Base-by-base conservation (phyloP, 2,329 filamentous ascomycete genomes). In the Rasamsonia emersonii region DNA sequence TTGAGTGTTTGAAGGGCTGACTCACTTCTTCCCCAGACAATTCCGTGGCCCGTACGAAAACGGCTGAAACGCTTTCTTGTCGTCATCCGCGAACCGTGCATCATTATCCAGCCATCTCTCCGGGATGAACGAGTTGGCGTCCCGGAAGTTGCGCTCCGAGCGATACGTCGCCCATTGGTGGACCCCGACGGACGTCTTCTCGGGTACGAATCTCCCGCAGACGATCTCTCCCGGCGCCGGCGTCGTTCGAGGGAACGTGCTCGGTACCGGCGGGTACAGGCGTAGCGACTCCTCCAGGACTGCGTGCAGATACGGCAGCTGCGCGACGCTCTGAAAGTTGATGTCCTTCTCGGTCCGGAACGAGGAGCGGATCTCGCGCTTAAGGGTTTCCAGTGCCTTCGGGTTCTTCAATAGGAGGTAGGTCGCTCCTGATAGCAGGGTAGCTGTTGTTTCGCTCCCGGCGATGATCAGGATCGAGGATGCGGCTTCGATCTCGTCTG, bases 21-120 rank as follows among this genome's bases (percentile, higher is more conserved):
- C 64, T 50, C 48, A 67, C 64, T 70, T 70, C 37, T 56, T 57
- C 1, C 68, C 70, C n/a, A 73, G 55, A 37, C 69, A 73, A 27
- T 70, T 68, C 3, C 69, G 51, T 4, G 69, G 62, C 0, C 70
- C 68, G 4, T 65, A 31, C 2, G 60, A 59, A 37, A 74, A 72
- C 1, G 70, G 64, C 43, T 71, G 65, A 21, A 68, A 56, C 0
- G 57, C 59, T 1, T 65, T 61, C 23, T 53, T 51, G n/a, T 56
- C 54, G 38, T 75, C 70, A 11, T 43, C 33, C 1, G 39, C 41
- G 39, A 65, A 72, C 3, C 50, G 49, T 4, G 43, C 19, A 28
- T 48, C 40, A 6, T 38, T 30, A 2, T 24, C 30, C 8, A 50
- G 9, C 14, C 45, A 50, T 13, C 70, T 56, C 43, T 74, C 67